Evolutionary conservation across 371 early-diverging fungal species (phyloP), one percentile per base, ranked within the genome.

Genomic region (Zychaea mexicana): DNA sequence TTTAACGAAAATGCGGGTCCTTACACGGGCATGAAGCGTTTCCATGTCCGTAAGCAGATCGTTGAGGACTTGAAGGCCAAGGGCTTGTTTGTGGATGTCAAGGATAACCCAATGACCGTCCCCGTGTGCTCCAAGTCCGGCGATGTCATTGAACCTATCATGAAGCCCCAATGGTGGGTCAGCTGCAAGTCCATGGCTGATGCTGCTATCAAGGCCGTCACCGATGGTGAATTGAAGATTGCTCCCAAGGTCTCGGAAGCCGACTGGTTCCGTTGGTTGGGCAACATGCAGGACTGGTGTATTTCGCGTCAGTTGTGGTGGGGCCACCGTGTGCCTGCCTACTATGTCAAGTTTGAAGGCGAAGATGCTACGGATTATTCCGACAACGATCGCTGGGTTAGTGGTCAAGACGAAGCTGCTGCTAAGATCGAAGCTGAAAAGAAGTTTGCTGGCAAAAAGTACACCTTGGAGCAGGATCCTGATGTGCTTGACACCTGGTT

Each of bases 401-500:
- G 92, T 60, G 98, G 94, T 32, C 88, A 91, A 49, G 86, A 84
- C 24, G 85, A 92, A 61, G 92, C 84, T 26, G 96, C 92, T 65
- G 99, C 98, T 6, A 70, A 72, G 32, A 77, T 76, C 61, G 88
- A 86, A 63, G 97, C 97, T 30, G 79, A 84, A 52, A 74, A 73
- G 39, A 87, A 88, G 68, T 95, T 95, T 83, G 84, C 91, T 56
- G 86, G 85, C 45, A 79, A 82, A 64, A 80, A 73, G 61, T 92
- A 93, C 61, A 79, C 82, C 28, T 75, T 57, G 49, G 47, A 52
- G 19, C 57, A 64, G 39, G 99, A 99, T 79, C 93, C 92, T 24
- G 99, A 99, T 86, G 99, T 99, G 2, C 81, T 99, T 42, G 99
- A 99, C 76, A 99, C 99, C 7, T 99, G 99, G 99, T 99, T 99